Evolutionary conservation across 345 rosid species (phyloP), one percentile per base, ranked within the genome.

Genomic region (Euphorbia tirucalli): DNA sequence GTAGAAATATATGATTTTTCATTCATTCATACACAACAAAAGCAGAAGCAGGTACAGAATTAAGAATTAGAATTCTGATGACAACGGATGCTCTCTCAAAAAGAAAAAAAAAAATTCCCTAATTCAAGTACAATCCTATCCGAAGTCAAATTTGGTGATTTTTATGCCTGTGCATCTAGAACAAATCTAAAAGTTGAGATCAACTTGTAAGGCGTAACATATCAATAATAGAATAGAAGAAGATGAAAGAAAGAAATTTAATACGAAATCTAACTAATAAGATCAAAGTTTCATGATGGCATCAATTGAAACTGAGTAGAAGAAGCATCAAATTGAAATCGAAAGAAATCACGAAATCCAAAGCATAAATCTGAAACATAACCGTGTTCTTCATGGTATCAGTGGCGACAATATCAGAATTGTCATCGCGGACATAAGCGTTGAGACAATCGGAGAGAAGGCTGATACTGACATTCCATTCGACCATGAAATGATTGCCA

Each of bases 341-440:
- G 25, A 41, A 11, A 61, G 6, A 27, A 56, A 49, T 1, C 25
- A 39, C 9, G 11, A 22, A 39, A n/a, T 37, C 7, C 11, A 31
- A 61, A 2, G 7, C 13, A 37, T 3, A 27, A 46, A 61, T 32
- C 46, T 19, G 7, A 39, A 22, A 43, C 19, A n/a, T 22, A 72
- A 90, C 97, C 25, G 97, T 90, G 81, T 95, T 95, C 72, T 95
- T 95, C 88, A 95, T 92, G 76, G 97, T 89, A 71, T 95, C 99
- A 10, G 99, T 92, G 70, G 97, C 93, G 79, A 95, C 99, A 65
- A 95, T 81, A 60, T 89, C 84, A 35, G 99, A 90, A 72, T 92
- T 95, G 74, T 92, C 93, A 46, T 84, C 93, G 46, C 76, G 66
- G 65, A 74, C 32, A 65, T 95, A 95, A 41, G 99, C 84, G 59